These are phyloP conservation scores for Edaphochlamys debaryana DNA, from an alignment of 139 green algal genomes.

Conservation along the genomic window DNA sequence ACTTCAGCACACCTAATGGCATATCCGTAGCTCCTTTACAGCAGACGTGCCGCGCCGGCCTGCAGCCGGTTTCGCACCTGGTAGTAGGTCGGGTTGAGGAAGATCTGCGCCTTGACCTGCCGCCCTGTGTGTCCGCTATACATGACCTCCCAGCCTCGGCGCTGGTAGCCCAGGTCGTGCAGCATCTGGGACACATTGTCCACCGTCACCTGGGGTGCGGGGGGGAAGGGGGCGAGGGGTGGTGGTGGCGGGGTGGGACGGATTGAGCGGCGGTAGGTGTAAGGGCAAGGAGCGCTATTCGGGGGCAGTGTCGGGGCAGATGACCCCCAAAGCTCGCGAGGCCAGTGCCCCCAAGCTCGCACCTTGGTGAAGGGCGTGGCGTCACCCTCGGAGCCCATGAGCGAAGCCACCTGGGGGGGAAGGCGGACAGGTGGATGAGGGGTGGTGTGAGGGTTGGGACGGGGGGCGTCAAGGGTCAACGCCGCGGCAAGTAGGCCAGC, in stretches of 20 bases:
- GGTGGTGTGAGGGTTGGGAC: neutral
- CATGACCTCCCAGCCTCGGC: conserved; percentile 94
- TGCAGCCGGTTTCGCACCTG: too few relatives aligned
- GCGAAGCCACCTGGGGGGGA: conserved; percentile 70
- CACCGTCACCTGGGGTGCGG: conserved; percentile 82
- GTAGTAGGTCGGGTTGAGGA: conserved; percentile 99
- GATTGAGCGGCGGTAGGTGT: too few relatives aligned
- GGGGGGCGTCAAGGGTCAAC: neutral
- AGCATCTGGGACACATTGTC: conserved; percentile 92
- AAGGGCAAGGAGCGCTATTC: too few relatives aligned
- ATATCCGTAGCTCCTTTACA: too few relatives aligned
- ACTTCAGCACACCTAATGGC: too few relatives aligned
- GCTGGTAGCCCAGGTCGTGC: conserved; percentile 79
- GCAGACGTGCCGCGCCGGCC: too few relatives aligned
- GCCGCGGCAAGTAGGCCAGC: too few relatives aligned
- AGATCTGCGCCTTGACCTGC: conserved; percentile 77
- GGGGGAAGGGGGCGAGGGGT: neutral
- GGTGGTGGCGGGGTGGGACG: neutral
- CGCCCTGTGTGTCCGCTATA: conserved; percentile 96
- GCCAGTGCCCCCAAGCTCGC: too few relatives aligned
- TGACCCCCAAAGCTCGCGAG: too few relatives aligned
- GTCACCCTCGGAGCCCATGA: conserved; percentile 94
- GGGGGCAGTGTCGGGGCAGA: too few relatives aligned
- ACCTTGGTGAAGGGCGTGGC: conserved; percentile 96
- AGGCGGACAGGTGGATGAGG: neutral